Evolutionary conservation across 139 green algal species (phyloP).

Genomic region (Chloropicon primus): DNA sequence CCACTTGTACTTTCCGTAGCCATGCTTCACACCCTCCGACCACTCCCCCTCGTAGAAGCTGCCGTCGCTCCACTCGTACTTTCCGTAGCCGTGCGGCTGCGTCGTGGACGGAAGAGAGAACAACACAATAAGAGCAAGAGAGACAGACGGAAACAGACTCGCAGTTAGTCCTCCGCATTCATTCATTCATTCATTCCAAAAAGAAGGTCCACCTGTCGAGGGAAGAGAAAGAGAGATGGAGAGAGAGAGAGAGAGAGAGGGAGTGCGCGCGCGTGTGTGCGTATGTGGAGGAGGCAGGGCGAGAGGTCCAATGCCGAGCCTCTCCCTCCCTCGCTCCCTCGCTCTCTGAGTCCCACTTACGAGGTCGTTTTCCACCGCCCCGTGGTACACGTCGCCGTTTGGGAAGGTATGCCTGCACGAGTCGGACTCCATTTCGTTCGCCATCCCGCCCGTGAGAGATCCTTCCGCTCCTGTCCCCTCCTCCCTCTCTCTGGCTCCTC

Average conservation of each 20-base stretch:
- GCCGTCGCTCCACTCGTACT: background rate
- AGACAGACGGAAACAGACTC: no score
- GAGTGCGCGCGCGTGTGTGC: no score
- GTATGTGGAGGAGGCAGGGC: no score
- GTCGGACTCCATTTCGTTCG: background rate
- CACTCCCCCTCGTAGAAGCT: constrained; percentile 15
- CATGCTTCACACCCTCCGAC: constrained; percentile 18
- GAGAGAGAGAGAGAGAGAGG: no score
- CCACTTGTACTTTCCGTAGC: constrained; percentile 25
- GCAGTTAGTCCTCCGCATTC: no score
- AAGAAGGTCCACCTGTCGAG: no score
- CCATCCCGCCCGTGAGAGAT: background rate
- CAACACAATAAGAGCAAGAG: background rate
- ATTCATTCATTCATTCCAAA: no score
- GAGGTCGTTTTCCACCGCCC: background rate
- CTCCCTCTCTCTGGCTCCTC: background rate
- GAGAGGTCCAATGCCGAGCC: no score
- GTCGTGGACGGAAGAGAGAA: no score
- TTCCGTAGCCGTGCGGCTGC: background rate
- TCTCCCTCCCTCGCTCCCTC: no score
- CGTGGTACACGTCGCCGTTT: background rate
- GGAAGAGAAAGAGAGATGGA: no score
- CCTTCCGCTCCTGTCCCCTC: no score
- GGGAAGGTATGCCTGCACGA: background rate
- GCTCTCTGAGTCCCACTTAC: background rate